Evolutionary conservation across 169 alveolate species (phyloP), one percentile per base, ranked within the genome.

Genomic region (Plasmodium vinckei): DNA sequence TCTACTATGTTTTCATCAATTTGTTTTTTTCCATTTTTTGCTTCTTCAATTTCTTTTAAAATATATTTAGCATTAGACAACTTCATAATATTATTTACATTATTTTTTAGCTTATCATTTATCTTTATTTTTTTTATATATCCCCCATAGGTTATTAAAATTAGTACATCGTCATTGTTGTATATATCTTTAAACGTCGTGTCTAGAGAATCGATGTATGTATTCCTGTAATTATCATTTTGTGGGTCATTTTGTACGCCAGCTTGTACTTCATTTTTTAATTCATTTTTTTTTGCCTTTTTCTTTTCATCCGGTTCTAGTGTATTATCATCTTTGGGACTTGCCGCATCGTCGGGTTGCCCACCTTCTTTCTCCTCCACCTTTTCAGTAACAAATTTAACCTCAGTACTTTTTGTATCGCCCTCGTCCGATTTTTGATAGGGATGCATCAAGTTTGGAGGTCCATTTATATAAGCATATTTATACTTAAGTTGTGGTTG

Each of bases 41-140:
- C 46, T 19, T 68, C 90, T 60, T 82, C 90, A 56, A 67, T 82
- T 60, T 82, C 86, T 47, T 82, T 82, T 60, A 82, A 82, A 82
- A 82, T 82, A 60, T 82, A 82, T 44, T 82, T 82, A 9, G 56
- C 84, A 60, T 82, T 82, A 17, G 90, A 68, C 42, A 82, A 19
- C 56, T 82, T 82, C 4, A 82, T 82, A 21, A 47, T 68, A 21
- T 82, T 82, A 51, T 82, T 82, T 72, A 46, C 33, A 63, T 82
- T 82, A 68, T 82, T 82, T 56, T 82, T 82, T 53, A 82, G 69
- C 39, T 82, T 82, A 17, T 82, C 90, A 21, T 47, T 60, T 3
- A 82, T 56, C 42, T 82, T 82, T 19, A 82, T 82, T 60, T 82
- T 82, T 61, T 82, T 82, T 44, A 82, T 39, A 25, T 82, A 82